Base-by-base conservation (phyloP, 768 basidiomycete species). In the Dioszegia crocea region DNA sequence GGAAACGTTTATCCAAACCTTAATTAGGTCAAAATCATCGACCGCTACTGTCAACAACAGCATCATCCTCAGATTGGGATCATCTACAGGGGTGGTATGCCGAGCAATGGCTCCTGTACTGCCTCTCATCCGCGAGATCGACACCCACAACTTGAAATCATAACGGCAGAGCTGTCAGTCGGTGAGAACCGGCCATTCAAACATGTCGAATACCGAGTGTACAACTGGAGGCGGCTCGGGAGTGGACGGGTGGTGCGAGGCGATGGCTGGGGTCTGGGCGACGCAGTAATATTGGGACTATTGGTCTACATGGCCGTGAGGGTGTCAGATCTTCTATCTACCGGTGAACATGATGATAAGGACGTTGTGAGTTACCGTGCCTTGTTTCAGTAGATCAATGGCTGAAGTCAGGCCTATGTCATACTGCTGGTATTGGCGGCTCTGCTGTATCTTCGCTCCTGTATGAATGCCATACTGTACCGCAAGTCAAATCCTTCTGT, bases 201-300 rank as follows among this genome's bases (percentile, higher is more conserved):
- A 39, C 38, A 46, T 47, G 56, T 60, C 48, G 69, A 71, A 39
- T 71, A 65, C 33, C 40, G 67, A 27, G 64, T 71, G 4, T 57
- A 64, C 51, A 66, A 68, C 24, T 62, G 51, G 40, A 46, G 49
- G 19, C 29, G 49, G 12, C 33, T 54, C n/a, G 14, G 19, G 0
- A 48, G 33, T 54, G 71, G 68, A 3, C 26, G 53, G 27, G 30
- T 66, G 2, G n/a, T 59, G 26, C 30, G 66, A 47, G 56, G 62
- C 1, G 71, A 69, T 61, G 65, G 65, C 21, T 64, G 61, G 63
- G 49, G 52, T 6, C 31, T 47, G 26, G n/a, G 3, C 6, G 41
- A 19, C 19, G 14, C 33, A 21, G 17, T 36, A 17, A 17, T 38
- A 8, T 17, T 40, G 8, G 51, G 6, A n/a, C 16, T 49, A 29